Base-by-base conservation (phyloP, 495 filamentous ascomycete species). In the Tuber calosporum region DNA sequence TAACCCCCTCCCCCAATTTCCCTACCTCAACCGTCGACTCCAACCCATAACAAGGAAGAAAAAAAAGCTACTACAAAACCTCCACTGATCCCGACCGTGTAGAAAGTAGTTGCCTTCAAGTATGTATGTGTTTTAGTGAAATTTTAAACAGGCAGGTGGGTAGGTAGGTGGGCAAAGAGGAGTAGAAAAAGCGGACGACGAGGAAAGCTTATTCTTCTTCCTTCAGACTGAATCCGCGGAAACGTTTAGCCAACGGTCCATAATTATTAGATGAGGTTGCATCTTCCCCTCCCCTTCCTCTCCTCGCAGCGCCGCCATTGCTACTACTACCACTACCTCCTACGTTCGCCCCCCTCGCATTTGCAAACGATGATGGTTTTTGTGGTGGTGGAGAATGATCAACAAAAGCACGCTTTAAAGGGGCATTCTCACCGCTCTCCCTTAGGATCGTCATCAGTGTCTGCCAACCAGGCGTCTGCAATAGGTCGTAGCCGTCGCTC, bases 201-300 rank as follows among this genome's bases (percentile, higher is more conserved):
- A 34, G 11, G 7, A 62, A 34, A 15, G 53, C 53, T 62, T 62
- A 62, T 62, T 62, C 53, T 26, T 5, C 53, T 78, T 84, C 89
- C 81, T 86, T 93, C 88, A 97, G 87, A 88, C 92, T 97, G 93
- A 96, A 89, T 88, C 92, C 91, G 90, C 94, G 93, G 87, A 97
- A 91, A 87, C 92, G 90, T 90, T 97, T 97, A 97, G 94, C 89
- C 92, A 97, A 91, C 81, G 90, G 90, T 87, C 76, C 70, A 75
- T 78, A 75, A 77, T 78, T 77, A 58, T 69, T 62, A 62, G 48
- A 53, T 26, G 48, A 53, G 22, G 22, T 53, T 53, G 48, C 22
- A 53, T 53, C 26, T 26, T 62, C 53, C 53, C 53, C 26, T 17
- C 53, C 26, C 26, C 92, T 91, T 84, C 84, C 85, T 74, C 81